Conservation (phyloP, 2,329 filamentous ascomycete genomes). For the Fusarium acutatum region DNA sequence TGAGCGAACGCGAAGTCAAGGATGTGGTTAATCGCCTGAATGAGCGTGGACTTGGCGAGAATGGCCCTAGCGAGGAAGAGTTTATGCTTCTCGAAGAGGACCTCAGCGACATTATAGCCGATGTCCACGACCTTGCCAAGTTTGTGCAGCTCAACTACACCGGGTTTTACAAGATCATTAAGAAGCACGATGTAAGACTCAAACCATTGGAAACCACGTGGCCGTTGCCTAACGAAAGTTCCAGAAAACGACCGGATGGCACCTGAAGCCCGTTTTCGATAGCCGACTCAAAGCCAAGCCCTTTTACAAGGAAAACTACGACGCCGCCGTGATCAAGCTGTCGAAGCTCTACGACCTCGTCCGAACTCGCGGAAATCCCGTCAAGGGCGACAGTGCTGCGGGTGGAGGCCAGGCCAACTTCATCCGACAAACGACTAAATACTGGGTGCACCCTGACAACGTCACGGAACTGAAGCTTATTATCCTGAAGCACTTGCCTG, state of each 20-base stretch:
- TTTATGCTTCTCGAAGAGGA: conserved; percentile 94
- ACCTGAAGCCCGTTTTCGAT: conserved; percentile 95
- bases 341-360: conserved; percentile 96
- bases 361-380: conserved; percentile 88
- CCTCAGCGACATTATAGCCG: conserved; percentile 96
- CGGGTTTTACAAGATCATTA: conserved; percentile 99
- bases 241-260: conserved; percentile 93
- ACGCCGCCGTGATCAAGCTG: conserved; percentile 92
- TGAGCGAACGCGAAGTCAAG: conserved; percentile 87
- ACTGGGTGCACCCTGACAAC: conserved; percentile 99
- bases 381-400: conserved; percentile 89
- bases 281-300: conserved; percentile 93
- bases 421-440: conserved; percentile 96
- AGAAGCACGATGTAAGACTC: conserved; percentile 89
- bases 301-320: conserved; percentile 99
- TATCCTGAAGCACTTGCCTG: conserved; percentile 95
- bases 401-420: conserved; percentile 95
- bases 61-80: conserved; percentile 83
- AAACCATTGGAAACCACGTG: background rate
- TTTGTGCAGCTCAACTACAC: conserved; percentile 99
- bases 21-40: conserved; percentile 83
- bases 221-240: conserved; percentile 30
- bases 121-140: conserved; percentile 97
- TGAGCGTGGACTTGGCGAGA: conserved; percentile 64
- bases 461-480: conserved; percentile 98